These are phyloP conservation scores for Peronospora tabacina DNA, from an alignment of 352 stramenopile species.

Conservation along the genomic window DNA sequence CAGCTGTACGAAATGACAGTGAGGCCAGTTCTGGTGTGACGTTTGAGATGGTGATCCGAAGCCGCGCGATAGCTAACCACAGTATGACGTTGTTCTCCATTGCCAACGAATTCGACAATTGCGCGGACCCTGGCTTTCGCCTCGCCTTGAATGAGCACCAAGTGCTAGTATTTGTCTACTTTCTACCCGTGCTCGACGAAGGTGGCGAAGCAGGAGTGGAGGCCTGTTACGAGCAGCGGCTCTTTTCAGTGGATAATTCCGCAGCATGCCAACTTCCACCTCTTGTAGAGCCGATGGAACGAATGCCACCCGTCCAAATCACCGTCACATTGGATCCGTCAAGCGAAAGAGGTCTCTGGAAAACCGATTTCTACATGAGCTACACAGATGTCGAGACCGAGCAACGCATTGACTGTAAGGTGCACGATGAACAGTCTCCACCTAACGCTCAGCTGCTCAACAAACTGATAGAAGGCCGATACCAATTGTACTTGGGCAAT, in stretches of 20 bases:
- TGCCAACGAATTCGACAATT: slow-evolving; percentile 50
- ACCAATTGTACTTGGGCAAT: slow-evolving; percentile 55
- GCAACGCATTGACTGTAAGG: slow-evolving; percentile 36
- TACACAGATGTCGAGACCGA: slow-evolving; percentile 45
- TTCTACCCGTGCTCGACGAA: slow-evolving; percentile 36
- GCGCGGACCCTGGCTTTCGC: slow-evolving; percentile 56
- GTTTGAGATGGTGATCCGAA: slow-evolving; percentile 62
- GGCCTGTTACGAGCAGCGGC: slow-evolving; percentile 45
- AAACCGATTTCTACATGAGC: slow-evolving; percentile 45
- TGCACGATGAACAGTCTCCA: slow-evolving; percentile 23
- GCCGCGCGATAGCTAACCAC: slow-evolving; percentile 25
- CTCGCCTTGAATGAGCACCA: slow-evolving; percentile 53
- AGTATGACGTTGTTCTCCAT: slow-evolving; percentile 74
- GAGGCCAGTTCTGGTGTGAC: slow-evolving; percentile 31
- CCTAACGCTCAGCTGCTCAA: slow-evolving; percentile 21
- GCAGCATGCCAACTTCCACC: slow-evolving; percentile 31
- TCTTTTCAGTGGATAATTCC: slow-evolving; percentile 32
- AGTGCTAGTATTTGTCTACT: slow-evolving; percentile 56
- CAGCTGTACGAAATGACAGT: slow-evolving; percentile 19
- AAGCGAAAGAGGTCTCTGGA: slow-evolving; percentile 18
- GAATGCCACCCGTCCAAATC: slow-evolving; percentile 51
- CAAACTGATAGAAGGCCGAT: slow-evolving; percentile 46
- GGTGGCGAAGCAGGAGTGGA: slow-evolving; percentile 23
- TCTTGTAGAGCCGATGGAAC: slow-evolving; percentile 22
- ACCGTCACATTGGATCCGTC: slow-evolving; percentile 45